Evolutionary conservation across 1,139 yeast species (phyloP), one percentile per base, ranked within the genome.

Genomic region (Geotrichum fermentans): DNA sequence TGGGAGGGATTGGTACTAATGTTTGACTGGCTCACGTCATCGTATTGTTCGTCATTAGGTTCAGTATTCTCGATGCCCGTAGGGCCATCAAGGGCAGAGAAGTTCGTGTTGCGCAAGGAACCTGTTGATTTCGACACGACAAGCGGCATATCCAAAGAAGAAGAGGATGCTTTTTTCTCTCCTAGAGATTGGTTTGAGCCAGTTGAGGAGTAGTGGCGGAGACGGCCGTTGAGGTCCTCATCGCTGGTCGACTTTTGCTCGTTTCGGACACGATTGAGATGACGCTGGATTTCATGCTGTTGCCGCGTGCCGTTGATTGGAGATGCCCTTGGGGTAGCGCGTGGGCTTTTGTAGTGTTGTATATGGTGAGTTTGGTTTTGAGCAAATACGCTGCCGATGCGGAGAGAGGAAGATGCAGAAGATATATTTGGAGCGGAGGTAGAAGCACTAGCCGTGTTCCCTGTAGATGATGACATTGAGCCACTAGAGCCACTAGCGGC

Each of bases 251-350:
- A 18, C 7, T 40, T 35, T 38, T 40, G 44, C 33, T 45, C 51
- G n/a, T 32, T 20, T 13, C 34, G 40, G 28, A 40, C 45, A 24
- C 52, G 52, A 21, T 48, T 51, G 7, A 51, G 40, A 46, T 50
- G 52, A 3, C 52, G 47, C 28, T 43, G 49, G 22, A 50, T 40
- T 24, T 50, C 52, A 29, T 50, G 47, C 22, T 50, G 52, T 22
- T 50, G 52, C 16, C 52, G 40, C 13, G 50, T 42, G 24, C 52
- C 52, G 38, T 52, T 52, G n/a, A 50, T 52, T 5, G 52, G 48
- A 11, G 52, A 47, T 11, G 41, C 42, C 24, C 42, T 34, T 13
- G 43, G 45, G 13, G 50, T 48, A 13, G 41, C 42, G 22, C 42
- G 29, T 4, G 43, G 48, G 38, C 38, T 45, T 18, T 32, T 45